Percentiles rank a stretch among this genome's conserved stretches.
Evolutionary conservation across 2,329 filamentous ascomycete species (phyloP).

Genomic region (Diplodia sapinea): DNA sequence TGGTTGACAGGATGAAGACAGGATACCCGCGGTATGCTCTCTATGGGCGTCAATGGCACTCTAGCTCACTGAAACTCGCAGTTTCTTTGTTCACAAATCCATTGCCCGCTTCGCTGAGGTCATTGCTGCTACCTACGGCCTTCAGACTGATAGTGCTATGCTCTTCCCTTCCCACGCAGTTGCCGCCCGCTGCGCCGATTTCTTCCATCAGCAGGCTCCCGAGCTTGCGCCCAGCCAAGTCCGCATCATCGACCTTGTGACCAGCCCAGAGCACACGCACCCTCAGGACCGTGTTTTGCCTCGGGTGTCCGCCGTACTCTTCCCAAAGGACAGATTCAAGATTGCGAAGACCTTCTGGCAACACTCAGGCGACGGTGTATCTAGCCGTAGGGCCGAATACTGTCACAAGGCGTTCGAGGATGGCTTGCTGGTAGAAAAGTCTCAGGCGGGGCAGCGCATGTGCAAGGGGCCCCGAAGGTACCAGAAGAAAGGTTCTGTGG

Average conservation of each 20-base stretch:
- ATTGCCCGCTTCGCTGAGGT: slow-evolving; percentile 76
- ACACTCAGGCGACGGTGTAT: slow-evolving; percentile 90
- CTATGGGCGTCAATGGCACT: not conserved
- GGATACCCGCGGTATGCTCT: slow-evolving; percentile 79
- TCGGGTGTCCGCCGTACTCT: slow-evolving; percentile 65
- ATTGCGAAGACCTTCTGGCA: slow-evolving; percentile 97
- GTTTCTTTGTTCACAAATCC: slow-evolving; percentile 89
- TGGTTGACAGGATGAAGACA: slow-evolving; percentile 82
- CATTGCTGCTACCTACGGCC: slow-evolving; percentile 69
- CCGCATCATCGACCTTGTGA: slow-evolving; percentile 66
- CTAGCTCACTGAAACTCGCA: slow-evolving; percentile 42
- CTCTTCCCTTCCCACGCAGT: slow-evolving; percentile 76
- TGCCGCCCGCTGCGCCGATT: slow-evolving; percentile 75
- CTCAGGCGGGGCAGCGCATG: slow-evolving; percentile 48
- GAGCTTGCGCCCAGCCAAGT: slow-evolving; percentile 58
- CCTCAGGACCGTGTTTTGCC: slow-evolving; percentile 55
- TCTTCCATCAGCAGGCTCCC: slow-evolving; percentile 68
- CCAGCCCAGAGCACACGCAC: slow-evolving; percentile 62
- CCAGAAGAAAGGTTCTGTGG: slow-evolving; percentile 66
- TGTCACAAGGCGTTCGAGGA: slow-evolving; percentile 77
- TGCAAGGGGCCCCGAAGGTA: slow-evolving; percentile 81
- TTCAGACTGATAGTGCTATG: slow-evolving; percentile 71
- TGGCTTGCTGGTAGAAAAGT: slow-evolving; percentile 64
- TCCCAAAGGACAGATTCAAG: slow-evolving; percentile 68
- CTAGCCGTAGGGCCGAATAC: slow-evolving; percentile 89